phyloP scores from a whole-genome alignment of 1,284 basidiomycete genomes.

The Agroathelia rolfsii region DNA sequence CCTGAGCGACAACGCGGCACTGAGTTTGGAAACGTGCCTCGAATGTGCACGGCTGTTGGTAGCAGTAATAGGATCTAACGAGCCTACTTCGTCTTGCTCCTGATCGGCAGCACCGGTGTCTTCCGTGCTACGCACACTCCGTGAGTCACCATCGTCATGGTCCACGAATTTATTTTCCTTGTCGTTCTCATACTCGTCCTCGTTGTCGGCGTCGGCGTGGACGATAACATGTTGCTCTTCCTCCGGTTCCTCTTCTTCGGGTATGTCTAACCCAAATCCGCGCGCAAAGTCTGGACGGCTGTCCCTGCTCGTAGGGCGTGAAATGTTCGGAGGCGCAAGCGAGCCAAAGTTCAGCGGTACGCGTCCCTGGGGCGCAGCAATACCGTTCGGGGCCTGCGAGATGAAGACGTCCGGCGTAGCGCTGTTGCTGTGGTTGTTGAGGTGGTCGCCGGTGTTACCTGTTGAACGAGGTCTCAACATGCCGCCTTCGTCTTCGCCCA shows the following conservation, averaged over 20 bases:
- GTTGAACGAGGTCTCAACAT: too few relatives aligned
- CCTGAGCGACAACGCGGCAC: slow-evolving; percentile 52
- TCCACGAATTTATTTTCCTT: slow-evolving; percentile 17
- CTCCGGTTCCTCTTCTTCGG: slow-evolving; percentile 47
- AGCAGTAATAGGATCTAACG: too few relatives aligned
- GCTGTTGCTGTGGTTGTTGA: too few relatives aligned
- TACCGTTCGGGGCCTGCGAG: slow-evolving; percentile 17
- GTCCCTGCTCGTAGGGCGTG: slow-evolving; percentile 31
- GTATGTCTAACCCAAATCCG: slow-evolving; percentile 70
- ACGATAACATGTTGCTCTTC: slow-evolving; percentile 25
- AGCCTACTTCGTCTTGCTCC: slow-evolving; percentile 25
- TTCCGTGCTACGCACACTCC: slow-evolving; percentile 20
- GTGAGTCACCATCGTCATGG: slow-evolving; percentile 16
- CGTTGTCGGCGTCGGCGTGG: slow-evolving; percentile 20
- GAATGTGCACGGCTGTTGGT: slow-evolving; percentile 51
- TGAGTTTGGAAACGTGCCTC: slow-evolving; percentile 58
- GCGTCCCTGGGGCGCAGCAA: slow-evolving; percentile 53
- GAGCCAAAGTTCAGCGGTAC: slow-evolving; percentile 37
- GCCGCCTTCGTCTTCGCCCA: slow-evolving; percentile 38
- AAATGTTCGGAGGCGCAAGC: slow-evolving; percentile 35
- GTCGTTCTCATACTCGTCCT: slow-evolving; percentile 22
- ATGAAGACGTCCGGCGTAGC: not conserved
- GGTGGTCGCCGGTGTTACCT: slow-evolving; percentile 5
- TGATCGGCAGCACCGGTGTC: slow-evolving; percentile 25
- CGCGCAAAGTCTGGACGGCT: slow-evolving; percentile 61